phyloP scores from a whole-genome alignment of 106 monocot species.

The Triglochin maritima region DNA sequence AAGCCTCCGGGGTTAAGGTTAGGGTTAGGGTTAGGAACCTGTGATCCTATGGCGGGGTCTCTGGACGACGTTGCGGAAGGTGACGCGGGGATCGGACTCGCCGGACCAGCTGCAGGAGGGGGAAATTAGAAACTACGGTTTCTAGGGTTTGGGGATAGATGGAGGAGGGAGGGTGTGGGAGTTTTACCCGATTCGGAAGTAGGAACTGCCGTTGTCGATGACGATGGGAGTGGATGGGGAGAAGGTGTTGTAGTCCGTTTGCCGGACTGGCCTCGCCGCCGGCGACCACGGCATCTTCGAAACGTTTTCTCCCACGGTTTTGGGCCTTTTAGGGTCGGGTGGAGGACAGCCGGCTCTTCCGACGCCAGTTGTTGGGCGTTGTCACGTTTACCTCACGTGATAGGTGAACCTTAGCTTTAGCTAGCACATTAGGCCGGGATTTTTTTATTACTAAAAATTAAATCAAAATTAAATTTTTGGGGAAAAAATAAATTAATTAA shows the following conservation, averaged over 20 bases:
- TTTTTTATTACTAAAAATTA: too few relatives aligned
- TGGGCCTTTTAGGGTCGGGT: not conserved
- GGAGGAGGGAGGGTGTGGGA: not conserved
- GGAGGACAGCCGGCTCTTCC: not conserved
- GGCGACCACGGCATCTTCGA: conserved; percentile 21
- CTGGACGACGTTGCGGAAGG: conserved; percentile 76
- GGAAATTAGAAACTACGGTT: not conserved
- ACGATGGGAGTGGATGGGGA: conserved; percentile 63
- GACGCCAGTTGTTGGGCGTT: too few relatives aligned
- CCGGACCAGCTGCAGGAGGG: conserved; percentile 72
- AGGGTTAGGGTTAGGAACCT: conserved; percentile 19
- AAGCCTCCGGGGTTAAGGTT: not conserved
- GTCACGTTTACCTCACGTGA: too few relatives aligned
- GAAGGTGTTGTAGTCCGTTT: conserved; percentile 55
- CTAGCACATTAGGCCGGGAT: too few relatives aligned
- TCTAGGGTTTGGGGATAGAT: conserved; percentile 19
- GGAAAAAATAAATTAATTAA: too few relatives aligned
- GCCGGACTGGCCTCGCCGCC: conserved; percentile 28
- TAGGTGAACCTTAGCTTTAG: too few relatives aligned
- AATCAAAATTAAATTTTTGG: too few relatives aligned
- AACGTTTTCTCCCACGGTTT: not conserved
- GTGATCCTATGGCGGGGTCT: conserved; percentile 86
- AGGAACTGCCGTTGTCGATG: conserved; percentile 83
- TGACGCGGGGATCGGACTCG: conserved; percentile 74
- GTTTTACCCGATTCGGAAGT: conserved; percentile 72